Conservation (phyloP, 176 grass and related monocot genomes). For the Poa annua region DNA sequence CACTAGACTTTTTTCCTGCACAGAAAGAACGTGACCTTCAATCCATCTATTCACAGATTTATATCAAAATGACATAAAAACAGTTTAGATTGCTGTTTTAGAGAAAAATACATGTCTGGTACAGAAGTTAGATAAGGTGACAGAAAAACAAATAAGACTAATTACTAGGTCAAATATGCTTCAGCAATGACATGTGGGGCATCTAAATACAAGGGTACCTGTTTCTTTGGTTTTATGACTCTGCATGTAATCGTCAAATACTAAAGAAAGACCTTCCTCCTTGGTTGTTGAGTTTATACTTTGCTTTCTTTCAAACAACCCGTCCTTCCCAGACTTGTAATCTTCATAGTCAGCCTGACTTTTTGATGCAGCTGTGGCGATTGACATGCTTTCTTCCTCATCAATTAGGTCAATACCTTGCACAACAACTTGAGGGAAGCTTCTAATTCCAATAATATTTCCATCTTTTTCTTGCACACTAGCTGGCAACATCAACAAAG, state of each 20-base stretch:
- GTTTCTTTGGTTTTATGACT: slow-evolving; percentile 53
- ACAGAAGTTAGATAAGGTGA: slow-evolving; percentile 28
- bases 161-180: slow-evolving; percentile 11
- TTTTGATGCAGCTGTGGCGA: slow-evolving; percentile 54
- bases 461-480: slow-evolving; percentile 48
- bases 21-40: slow-evolving; percentile 41
- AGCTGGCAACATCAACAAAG: slow-evolving; percentile 64
- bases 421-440: slow-evolving; percentile 81
- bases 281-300: slow-evolving; percentile 45
- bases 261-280: slow-evolving; percentile 36
- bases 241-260: slow-evolving; percentile 46
- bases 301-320: slow-evolving; percentile 48
- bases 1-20: slow-evolving; percentile 44
- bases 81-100: slow-evolving; percentile 22
- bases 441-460: slow-evolving; percentile 44
- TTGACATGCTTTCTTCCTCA: slow-evolving; percentile 68
- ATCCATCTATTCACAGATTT: slow-evolving; percentile 39
- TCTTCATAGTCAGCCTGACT: slow-evolving; percentile 50
- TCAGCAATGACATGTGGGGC: not conserved
- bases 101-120: not conserved
- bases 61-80: slow-evolving; percentile 31
- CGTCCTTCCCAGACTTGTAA: slow-evolving; percentile 49
- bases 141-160: slow-evolving; percentile 19
- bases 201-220: slow-evolving; percentile 44
- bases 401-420: slow-evolving; percentile 68